These are phyloP conservation scores for Sporothrix luriei DNA, from an alignment of 2,329 filamentous ascomycete genomes.

Conservation along the genomic window DNA sequence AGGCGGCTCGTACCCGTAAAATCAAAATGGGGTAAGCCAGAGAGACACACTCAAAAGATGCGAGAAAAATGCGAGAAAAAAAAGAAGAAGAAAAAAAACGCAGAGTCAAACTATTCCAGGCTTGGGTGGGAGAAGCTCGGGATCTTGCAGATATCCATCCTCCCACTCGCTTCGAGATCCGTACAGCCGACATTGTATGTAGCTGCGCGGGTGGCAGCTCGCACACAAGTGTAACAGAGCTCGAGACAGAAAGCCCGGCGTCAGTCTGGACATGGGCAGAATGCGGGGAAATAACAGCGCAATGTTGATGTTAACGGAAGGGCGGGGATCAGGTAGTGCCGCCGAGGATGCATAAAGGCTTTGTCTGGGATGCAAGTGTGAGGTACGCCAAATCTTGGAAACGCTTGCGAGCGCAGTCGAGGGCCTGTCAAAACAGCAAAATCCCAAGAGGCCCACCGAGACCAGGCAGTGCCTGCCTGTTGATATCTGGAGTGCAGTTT, in stretches of 20 bases:
- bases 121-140: not conserved
- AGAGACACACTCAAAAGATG: too few species aligned
- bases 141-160: conserved; percentile 3
- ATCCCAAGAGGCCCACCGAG: not conserved
- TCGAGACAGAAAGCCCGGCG: not conserved
- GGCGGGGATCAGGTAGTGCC: not conserved
- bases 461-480: not conserved
- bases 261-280: not conserved
- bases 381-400: conserved; percentile 4
- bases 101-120: not conserved
- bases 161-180: not conserved
- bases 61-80: too few species aligned
- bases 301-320: not conserved
- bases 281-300: not conserved
- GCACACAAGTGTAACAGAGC: not conserved
- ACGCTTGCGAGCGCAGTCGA: not conserved
- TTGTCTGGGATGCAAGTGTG: not conserved
- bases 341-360: not conserved
- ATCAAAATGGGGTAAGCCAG: not conserved
- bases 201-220: not conserved
- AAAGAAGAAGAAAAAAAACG: not conserved
- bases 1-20: not conserved
- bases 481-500: too few species aligned
- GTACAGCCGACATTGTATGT: not conserved
- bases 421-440: not conserved